phyloP scores from a whole-genome alignment of 306 rosid genomes.

The Acacia acuminata region DNA sequence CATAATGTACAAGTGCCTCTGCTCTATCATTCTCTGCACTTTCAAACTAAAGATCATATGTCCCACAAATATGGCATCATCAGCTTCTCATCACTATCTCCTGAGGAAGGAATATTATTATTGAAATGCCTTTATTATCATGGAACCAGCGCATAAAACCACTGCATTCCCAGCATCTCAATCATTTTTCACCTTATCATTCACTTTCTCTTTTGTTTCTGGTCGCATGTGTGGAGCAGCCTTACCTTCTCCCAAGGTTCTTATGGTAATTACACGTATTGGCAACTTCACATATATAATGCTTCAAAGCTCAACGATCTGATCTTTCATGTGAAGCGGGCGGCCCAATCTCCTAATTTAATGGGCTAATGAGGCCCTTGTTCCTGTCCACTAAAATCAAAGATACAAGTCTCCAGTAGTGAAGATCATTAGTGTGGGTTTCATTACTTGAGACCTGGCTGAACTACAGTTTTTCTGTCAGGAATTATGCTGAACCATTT shows the following conservation, averaged over 20 bases:
- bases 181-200: conserved; percentile 12
- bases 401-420: background rate
- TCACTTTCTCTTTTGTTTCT: conserved; percentile 13
- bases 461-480: background rate
- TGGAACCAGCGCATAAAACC: conserved; percentile 39
- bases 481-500: background rate
- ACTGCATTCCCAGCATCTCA: background rate
- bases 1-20: background rate
- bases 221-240: conserved; percentile 4
- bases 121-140: conserved; percentile 7
- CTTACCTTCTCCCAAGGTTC: background rate
- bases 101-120: background rate
- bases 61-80: conserved; percentile 24
- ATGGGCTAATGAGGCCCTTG: background rate
- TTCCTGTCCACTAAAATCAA: background rate
- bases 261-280: background rate
- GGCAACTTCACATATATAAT: no score
- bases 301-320: background rate
- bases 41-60: background rate
- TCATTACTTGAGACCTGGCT: background rate
- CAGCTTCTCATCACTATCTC: background rate
- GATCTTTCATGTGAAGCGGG: background rate
- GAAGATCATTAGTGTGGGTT: background rate
- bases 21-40: conserved; percentile 2
- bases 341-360: background rate